These are phyloP conservation scores for Betula pendula DNA, from an alignment of 306 rosid species.

Conservation along the genomic window DNA sequence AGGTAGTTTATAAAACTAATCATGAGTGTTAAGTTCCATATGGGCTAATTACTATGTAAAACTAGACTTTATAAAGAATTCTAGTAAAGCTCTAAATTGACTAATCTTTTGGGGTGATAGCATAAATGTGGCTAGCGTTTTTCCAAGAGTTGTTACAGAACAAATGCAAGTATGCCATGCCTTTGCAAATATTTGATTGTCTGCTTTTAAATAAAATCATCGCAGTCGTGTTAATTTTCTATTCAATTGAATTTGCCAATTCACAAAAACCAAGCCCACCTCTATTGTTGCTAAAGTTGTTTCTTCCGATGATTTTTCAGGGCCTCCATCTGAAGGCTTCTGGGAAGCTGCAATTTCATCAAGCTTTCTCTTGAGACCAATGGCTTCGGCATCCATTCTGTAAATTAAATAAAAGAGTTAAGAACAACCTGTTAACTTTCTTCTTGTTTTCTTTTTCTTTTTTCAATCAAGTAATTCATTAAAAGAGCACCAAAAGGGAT, in stretches of 20 bases:
- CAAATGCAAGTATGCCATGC: background rate
- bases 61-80: too few relatives aligned
- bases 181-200: background rate
- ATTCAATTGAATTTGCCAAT: constrained; percentile 12
- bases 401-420: constrained; percentile 35
- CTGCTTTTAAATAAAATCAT: constrained; percentile 6
- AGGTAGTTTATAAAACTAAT: too few relatives aligned
- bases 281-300: constrained; percentile 61
- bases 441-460: background rate
- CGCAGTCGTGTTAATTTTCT: constrained; percentile 6
- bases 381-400: constrained; percentile 83
- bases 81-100: too few relatives aligned
- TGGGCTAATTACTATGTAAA: too few relatives aligned
- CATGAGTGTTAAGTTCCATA: too few relatives aligned
- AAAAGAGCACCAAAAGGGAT: background rate
- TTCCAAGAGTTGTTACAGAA: too few relatives aligned
- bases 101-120: too few relatives aligned
- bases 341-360: constrained; percentile 49
- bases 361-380: constrained; percentile 69
- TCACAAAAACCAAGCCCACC: constrained; percentile 44
- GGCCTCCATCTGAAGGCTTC: constrained; percentile 49
- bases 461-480: background rate
- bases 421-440: background rate
- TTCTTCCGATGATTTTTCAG: constrained; percentile 53
- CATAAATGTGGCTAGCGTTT: too few relatives aligned